Base-by-base conservation (phyloP, 805 yeast species). In the Jamesozyma piceae region DNA sequence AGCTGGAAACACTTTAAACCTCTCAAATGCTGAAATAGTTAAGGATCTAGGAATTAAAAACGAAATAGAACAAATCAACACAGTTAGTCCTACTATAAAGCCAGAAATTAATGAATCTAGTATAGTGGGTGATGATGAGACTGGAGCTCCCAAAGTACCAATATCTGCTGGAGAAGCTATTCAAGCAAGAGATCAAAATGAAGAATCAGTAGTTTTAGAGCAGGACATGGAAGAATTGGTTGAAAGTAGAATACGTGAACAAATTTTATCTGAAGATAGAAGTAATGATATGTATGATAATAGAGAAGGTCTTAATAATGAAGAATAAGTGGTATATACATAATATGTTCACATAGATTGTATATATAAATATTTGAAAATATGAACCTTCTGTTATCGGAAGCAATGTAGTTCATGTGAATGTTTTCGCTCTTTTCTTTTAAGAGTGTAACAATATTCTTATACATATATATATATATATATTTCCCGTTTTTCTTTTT, bases 181-280 rank as follows among this genome's bases (percentile, higher is more conserved):
- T 10, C 37, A 37, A 15, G 38, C 48, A 2, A 42, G 51, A 37
- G 50, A 51, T 24, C 49, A 48, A 30, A 27, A 41, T 30, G 54
- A 38, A 5, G 10, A 8, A 2, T 32, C 47, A 11, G 47, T 44
- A 17, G 15, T 42, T 10, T 13, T 47, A 28, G 55, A 52, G 30
- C 46, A 43, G 30, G 36, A 42, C 13, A 18, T 51, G 18, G 57
- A 52, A 37, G 46, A 43, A 2, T 33, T 41, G 21, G 40, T 42
- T 4, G 54, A 49, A 38, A 37, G n/a, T 11, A 41, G 35, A 22
- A 47, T 49, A 49, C 28, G 28, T 24, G 38, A 43, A 36, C 31
- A 38, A 9, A 42, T 48, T 15, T 40, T 45, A 20, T 20, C 45
- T 6, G 27, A 17, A 11, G 39, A 17, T 3, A 17, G 22, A 6